Percentiles rank a stretch among this genome's conserved stretches.
Conservation (phyloP, 306 rosid genomes). For the Gastrolobium bilobum region DNA sequence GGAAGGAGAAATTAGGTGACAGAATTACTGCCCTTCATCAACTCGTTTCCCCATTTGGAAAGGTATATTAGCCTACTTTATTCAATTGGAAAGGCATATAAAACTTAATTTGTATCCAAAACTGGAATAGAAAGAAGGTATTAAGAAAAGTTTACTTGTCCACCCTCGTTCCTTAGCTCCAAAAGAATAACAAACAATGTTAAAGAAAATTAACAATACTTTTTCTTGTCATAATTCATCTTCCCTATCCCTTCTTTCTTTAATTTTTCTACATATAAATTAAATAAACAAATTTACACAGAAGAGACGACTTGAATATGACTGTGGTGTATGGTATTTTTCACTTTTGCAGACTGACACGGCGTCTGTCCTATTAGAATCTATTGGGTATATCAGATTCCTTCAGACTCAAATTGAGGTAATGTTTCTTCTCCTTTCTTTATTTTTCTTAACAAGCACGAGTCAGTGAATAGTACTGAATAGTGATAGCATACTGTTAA, state of each 20-base stretch:
- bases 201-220: neutral
- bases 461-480: constrained; percentile 46
- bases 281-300: neutral
- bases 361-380: constrained; percentile 99
- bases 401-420: constrained; percentile 99
- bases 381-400: constrained; percentile 99
- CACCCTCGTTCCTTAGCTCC: neutral
- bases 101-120: constrained; percentile 8
- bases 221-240: constrained; percentile 11
- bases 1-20: constrained; percentile 99
- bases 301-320: constrained; percentile 53
- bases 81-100: neutral
- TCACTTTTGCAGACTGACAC: constrained; percentile 99
- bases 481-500: constrained; percentile 53
- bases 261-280: neutral
- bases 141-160: constrained; percentile 11
- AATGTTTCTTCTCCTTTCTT: constrained; percentile 54
- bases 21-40: constrained; percentile 98
- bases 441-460: constrained; percentile 53
- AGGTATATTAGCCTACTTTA: constrained; percentile 55
- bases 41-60: constrained; percentile 98
- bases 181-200: constrained; percentile 26
- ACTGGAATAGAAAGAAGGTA: neutral
- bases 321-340: constrained; percentile 57
- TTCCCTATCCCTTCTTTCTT: neutral